Conservation (phyloP, 2,329 filamentous ascomycete species). For the Aspergillus awamori region DNA sequence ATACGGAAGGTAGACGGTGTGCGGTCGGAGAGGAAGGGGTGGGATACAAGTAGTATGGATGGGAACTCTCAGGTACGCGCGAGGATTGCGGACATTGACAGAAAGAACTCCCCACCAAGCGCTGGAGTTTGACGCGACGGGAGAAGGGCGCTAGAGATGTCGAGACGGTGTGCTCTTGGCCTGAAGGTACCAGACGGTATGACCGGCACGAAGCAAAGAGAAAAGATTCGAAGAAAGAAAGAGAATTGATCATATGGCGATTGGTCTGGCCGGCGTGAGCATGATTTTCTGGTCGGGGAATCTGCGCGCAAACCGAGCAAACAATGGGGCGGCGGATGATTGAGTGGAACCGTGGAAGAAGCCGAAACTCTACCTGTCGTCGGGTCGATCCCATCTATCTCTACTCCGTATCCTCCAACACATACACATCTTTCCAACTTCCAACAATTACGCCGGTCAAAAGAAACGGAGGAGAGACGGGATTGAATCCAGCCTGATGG, state of each 20-base stretch:
- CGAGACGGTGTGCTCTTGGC: background rate
- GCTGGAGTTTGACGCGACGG: background rate
- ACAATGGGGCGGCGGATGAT: conserved; percentile 3
- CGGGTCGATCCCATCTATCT: no score
- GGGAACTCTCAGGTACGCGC: conserved; percentile 10
- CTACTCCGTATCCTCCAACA: background rate
- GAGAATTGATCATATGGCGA: background rate
- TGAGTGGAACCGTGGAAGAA: background rate
- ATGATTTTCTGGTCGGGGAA: conserved; percentile 19
- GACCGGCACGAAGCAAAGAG: conserved; percentile 2
- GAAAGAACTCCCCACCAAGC: background rate
- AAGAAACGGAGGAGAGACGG: background rate
- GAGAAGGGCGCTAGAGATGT: background rate
- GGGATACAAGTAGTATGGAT: conserved; percentile 4
- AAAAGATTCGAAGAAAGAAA: background rate
- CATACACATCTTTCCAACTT: background rate
- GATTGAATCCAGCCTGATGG: background rate
- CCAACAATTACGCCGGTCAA: background rate
- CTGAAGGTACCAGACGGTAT: background rate
- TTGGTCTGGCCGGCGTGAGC: conserved; percentile 10
- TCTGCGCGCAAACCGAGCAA: conserved; percentile 23
- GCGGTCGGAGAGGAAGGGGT: conserved; percentile 1
- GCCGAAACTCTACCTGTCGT: no score
- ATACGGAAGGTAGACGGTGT: background rate
- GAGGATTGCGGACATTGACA: conserved; percentile 8